A percentile compares a stretch with the other conserved stretches of the same genome.
Conservation (phyloP, 2,329 filamentous ascomycete species). For the Calycina herbarum region DNA sequence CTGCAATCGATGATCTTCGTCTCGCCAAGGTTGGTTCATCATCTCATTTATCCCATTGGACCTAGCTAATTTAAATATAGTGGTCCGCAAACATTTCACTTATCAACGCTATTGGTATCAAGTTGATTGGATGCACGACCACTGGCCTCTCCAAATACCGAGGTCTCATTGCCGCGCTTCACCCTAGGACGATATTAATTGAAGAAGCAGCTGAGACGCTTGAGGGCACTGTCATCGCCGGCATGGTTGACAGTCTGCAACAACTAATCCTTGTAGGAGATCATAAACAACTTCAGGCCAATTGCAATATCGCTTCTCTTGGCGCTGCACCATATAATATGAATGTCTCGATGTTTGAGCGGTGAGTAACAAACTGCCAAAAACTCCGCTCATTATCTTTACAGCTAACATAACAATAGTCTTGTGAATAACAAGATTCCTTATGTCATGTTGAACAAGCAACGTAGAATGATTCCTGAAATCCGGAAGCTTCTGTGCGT, state of each 20-base stretch:
- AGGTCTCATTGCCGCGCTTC: conserved; percentile 57
- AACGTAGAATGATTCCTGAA: conserved; percentile 70
- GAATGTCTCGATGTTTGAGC: conserved; percentile 68
- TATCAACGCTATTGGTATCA: conserved; percentile 62
- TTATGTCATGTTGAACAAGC: conserved; percentile 56
- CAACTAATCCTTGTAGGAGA: conserved; percentile 70
- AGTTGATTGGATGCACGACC: conserved; percentile 51
- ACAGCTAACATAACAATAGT: neutral
- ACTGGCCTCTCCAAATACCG: conserved; percentile 71
- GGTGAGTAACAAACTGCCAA: conserved; percentile 42
- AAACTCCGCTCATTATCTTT: neutral
- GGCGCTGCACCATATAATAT: conserved; percentile 58
- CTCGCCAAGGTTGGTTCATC: conserved; percentile 27
- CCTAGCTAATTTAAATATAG: conserved; percentile 21
- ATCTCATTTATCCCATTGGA: neutral
- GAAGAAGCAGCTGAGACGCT: conserved; percentile 68
- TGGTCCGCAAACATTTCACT: conserved; percentile 29
- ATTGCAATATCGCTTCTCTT: conserved; percentile 55
- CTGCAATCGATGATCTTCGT: conserved; percentile 20
- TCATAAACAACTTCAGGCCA: conserved; percentile 65
- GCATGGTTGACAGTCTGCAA: conserved; percentile 61
- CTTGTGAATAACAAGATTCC: conserved; percentile 53
- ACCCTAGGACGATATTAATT: conserved; percentile 62
- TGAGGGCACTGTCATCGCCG: conserved; percentile 56
- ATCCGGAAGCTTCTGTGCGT: conserved; percentile 56